Evolutionary conservation across 805 yeast genomes (phyloP).

Genomic region (Brettanomyces custersianus): DNA sequence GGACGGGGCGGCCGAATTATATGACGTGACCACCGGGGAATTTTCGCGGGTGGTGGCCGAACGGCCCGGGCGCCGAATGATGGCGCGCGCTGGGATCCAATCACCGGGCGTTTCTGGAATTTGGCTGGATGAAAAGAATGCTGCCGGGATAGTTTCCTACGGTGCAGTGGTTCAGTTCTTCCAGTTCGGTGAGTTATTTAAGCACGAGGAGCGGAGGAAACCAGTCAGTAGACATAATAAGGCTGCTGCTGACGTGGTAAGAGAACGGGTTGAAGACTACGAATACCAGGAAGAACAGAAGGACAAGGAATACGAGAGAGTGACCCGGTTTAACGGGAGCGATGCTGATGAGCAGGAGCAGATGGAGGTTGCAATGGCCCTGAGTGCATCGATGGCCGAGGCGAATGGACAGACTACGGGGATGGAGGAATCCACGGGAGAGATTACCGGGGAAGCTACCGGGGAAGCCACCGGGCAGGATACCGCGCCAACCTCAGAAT

Average conservation of each 20-base stretch:
- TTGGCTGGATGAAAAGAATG: conserved; percentile 13
- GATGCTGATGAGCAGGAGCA: conserved; percentile 31
- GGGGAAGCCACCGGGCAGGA: too few species aligned
- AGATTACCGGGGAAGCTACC: not conserved
- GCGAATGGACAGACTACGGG: conserved; percentile 5
- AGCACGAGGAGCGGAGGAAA: conserved; percentile 7
- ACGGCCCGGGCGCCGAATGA: conserved; percentile 12
- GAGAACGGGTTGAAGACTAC: conserved; percentile 26
- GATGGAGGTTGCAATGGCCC: conserved; percentile 33
- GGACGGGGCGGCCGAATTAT: conserved; percentile 33
- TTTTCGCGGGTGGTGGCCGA: conserved; percentile 24
- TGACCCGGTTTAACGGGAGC: conserved; percentile 40
- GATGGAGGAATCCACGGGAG: not conserved
- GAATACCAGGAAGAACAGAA: conserved; percentile 19
- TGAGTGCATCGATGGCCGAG: conserved; percentile 25
- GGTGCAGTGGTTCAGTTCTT: conserved; percentile 38
- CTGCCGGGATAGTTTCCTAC: conserved; percentile 30
- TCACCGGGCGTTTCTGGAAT: conserved; percentile 14
- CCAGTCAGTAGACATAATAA: conserved; percentile 21
- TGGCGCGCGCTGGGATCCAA: conserved; percentile 5
- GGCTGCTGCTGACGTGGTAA: conserved; percentile 22
- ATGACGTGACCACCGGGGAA: conserved; percentile 35
- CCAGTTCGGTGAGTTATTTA: conserved; percentile 32
- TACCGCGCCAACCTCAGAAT: too few species aligned
- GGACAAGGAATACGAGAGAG: conserved; percentile 15